Conservation (phyloP, 495 filamentous ascomycete genomes). For the Daldinia vernicosa region DNA sequence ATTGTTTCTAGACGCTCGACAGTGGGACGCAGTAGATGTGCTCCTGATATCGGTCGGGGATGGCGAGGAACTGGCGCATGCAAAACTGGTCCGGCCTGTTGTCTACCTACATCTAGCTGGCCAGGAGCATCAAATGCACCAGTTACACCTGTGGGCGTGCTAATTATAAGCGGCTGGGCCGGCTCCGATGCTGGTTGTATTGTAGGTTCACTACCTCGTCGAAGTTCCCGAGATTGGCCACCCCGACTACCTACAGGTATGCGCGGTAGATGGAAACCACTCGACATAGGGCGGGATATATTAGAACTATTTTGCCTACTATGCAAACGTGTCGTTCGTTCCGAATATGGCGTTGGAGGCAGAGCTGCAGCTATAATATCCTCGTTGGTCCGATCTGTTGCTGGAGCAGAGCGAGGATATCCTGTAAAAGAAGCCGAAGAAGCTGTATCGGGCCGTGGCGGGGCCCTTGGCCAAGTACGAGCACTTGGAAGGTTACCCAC, state of each 20-base stretch:
- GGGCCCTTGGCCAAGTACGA: conserved; percentile 57
- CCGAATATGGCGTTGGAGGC: conserved; percentile 44
- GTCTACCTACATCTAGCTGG: conserved; percentile 39
- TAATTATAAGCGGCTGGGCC: conserved; percentile 59
- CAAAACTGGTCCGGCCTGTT: conserved; percentile 48
- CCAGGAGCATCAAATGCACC: conserved; percentile 54
- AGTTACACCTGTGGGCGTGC: conserved; percentile 56
- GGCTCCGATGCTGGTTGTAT: conserved; percentile 40
- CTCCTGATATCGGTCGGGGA: conserved; percentile 50
- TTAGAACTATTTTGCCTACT: conserved; percentile 34
- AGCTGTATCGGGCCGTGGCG: conserved; percentile 25
- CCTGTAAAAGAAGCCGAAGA: conserved; percentile 37
- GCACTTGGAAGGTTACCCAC: conserved; percentile 50
- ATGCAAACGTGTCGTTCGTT: conserved; percentile 43
- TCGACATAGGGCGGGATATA: conserved; percentile 44
- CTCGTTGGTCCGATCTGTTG: conserved; percentile 41
- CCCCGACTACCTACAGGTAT: conserved; percentile 41
- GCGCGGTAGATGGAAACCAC: conserved; percentile 47
- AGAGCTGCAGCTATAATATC: conserved; percentile 45
- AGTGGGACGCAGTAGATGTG: conserved; percentile 54
- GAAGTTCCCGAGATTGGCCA: conserved; percentile 19
- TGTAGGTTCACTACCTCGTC: conserved; percentile 36
- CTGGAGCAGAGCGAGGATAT: conserved; percentile 56
- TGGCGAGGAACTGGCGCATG: conserved; percentile 55
- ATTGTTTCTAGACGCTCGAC: conserved; percentile 60